These are phyloP conservation scores for Phlebiopsis gigantea DNA, from an alignment of 768 basidiomycete species.

Conservation along the genomic window DNA sequence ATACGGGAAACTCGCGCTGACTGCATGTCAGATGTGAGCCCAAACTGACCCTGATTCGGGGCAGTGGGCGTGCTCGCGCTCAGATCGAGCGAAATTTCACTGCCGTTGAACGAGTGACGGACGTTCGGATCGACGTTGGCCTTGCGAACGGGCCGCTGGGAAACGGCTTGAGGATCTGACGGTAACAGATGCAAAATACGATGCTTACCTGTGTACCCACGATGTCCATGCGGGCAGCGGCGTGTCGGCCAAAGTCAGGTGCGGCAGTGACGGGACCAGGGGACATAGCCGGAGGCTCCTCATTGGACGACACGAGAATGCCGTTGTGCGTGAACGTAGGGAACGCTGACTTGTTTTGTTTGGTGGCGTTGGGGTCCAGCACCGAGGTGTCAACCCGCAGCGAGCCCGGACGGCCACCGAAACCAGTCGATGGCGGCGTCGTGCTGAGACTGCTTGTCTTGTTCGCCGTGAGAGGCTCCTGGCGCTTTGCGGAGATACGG, in stretches of 20 bases:
- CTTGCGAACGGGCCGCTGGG: slow-evolving; percentile 41
- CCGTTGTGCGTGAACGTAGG: slow-evolving; percentile 55
- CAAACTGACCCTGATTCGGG: slow-evolving; percentile 35
- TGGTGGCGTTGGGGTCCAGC: slow-evolving; percentile 46
- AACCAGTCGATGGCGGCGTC: slow-evolving; percentile 42
- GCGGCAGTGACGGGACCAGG: slow-evolving; percentile 82
- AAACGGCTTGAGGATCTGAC: neutral
- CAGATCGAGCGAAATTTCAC: slow-evolving; percentile 58
- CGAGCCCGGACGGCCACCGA: slow-evolving; percentile 54
- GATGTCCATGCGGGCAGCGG: slow-evolving; percentile 64
- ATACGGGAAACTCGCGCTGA: slow-evolving; percentile 35
- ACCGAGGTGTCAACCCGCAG: slow-evolving; percentile 72
- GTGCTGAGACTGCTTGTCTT: slow-evolving; percentile 28
- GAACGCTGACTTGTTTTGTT: slow-evolving; percentile 85
- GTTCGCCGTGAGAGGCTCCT: slow-evolving; percentile 34
- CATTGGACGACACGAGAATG: slow-evolving; percentile 51
- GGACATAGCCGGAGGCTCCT: slow-evolving; percentile 57
- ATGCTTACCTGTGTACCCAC: slow-evolving; percentile 57
- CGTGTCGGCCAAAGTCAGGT: slow-evolving; percentile 78
- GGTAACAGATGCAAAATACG: neutral
- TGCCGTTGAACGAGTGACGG: slow-evolving; percentile 74
- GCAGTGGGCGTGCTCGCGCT: slow-evolving; percentile 50
- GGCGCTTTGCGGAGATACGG: slow-evolving; percentile 69
- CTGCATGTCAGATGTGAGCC: slow-evolving; percentile 29
- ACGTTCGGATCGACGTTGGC: slow-evolving; percentile 40